Base-by-base conservation (phyloP, 2,329 filamentous ascomycete genomes). In the Mycosphaerella arachidis region DNA sequence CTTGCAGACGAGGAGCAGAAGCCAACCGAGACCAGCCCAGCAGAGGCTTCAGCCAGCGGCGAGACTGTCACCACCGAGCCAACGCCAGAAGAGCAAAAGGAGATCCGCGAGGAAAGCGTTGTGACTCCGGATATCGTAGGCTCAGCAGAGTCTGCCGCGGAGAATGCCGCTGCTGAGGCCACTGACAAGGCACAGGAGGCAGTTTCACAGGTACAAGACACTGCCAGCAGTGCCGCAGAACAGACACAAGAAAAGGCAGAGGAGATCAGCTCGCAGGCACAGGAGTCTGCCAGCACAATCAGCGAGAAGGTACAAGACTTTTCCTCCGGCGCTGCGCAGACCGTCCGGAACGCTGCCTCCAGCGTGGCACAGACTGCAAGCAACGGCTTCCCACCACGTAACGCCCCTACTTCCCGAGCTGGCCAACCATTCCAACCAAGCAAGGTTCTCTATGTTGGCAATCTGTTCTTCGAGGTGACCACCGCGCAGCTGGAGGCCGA, bases 391-490 rank as follows among this genome's bases (percentile, higher is more conserved):
- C 56, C 30, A n/a, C 24, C 40, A 59, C 20, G 6, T 13, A 18
- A 58, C 10, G 56, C 13, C 16, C 40, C 63, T 33, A 56, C 66
- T n/a, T 76, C n/a, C 18, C 13, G 6, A 16, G 6, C 27, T 3
- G 31, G 50, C 35, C 27, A 35, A n/a, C 12, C 20, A 35, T 1
- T 1, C n/a, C 6, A 6, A 24, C 77, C 76, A 53, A 74, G 75
- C 58, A 66, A 63, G 62, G 82, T 78, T 7, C 67, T 90, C 59
- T 91, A 87, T 68, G 70, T 90, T 63, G 86, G 86, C 61, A 91
- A 91, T 73, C 75, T 91, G 50, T 86, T 85, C 72, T 91, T 85
- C 71, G 86, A 90, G 70, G 81, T 88, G 58, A 85, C 81, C 6
- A 80, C 83, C 6, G 79, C 83, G 31, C 82, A 88, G 64, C 68